Conservation (phyloP, 495 filamentous ascomycete species). For the Xylaria sp. region DNA sequence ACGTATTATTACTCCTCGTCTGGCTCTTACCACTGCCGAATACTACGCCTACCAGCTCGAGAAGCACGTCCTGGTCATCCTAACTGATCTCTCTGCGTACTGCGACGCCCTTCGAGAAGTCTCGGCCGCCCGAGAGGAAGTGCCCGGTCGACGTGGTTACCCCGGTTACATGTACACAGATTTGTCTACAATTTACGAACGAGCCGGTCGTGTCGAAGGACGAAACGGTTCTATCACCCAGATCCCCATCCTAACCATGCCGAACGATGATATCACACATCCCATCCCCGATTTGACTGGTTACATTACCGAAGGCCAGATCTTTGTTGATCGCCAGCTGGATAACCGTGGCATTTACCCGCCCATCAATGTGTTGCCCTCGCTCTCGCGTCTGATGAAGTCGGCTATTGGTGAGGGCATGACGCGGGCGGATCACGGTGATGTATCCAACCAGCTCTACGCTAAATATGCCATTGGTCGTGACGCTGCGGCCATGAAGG, state of each 20-base stretch:
- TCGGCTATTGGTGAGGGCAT: constrained; percentile 97
- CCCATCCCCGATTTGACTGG: constrained; percentile 98
- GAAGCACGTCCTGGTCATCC: constrained; percentile 98
- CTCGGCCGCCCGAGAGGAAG: constrained; percentile 97
- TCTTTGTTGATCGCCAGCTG: constrained; percentile 94
- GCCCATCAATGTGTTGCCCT: constrained; percentile 98
- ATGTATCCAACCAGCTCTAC: constrained; percentile 99
- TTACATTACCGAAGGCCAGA: constrained; percentile 99
- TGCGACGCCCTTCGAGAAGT: constrained; percentile 99
- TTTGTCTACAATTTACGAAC: constrained; percentile 99
- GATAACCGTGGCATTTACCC: constrained; percentile 97
- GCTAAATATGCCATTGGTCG: constrained; percentile 99
- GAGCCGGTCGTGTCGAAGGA: constrained; percentile 96
- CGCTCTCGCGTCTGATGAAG: constrained; percentile 99
- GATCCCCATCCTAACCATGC: constrained; percentile 99
- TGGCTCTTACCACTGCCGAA: constrained; percentile 97
- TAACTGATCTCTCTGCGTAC: constrained; percentile 97
- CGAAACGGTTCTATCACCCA: constrained; percentile 99
- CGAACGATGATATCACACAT: constrained; percentile 99
- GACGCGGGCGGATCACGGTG: constrained; percentile 94
- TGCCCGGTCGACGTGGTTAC: constrained; percentile 98
- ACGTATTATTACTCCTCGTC: constrained; percentile 99
- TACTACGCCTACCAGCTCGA: constrained; percentile 99
- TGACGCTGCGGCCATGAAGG: constrained; percentile 99
- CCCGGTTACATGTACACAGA: constrained; percentile 99